Conservation (phyloP, 805 yeast genomes). For the Zygotorulaspora danielsina region DNA sequence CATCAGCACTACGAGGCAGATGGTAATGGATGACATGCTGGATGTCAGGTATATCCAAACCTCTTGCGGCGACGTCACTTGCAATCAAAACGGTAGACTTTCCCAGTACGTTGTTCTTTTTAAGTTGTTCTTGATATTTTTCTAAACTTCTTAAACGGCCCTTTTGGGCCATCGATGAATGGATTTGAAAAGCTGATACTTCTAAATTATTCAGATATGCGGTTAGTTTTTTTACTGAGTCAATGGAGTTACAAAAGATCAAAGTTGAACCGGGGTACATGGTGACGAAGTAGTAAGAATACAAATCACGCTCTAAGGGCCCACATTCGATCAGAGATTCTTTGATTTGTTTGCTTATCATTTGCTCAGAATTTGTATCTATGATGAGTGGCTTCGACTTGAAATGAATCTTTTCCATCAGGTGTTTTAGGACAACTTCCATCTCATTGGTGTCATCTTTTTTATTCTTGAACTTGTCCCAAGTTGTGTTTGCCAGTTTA, state of each 20-base stretch:
- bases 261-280: slow-evolving; percentile 86
- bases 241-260: slow-evolving; percentile 93
- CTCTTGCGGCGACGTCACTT: slow-evolving; percentile 98
- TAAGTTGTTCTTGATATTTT: slow-evolving; percentile 57
- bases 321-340: slow-evolving; percentile 93
- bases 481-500: slow-evolving; percentile 51
- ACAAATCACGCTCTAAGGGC: slow-evolving; percentile 82
- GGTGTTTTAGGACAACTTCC: slow-evolving; percentile 59
- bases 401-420: slow-evolving; percentile 69
- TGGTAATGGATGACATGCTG: slow-evolving; percentile 96
- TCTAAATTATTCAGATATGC: slow-evolving; percentile 68
- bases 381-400: slow-evolving; percentile 64
- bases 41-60: slow-evolving; percentile 85
- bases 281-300: slow-evolving; percentile 78
- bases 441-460: slow-evolving; percentile 35
- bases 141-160: slow-evolving; percentile 85
- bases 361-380: slow-evolving; percentile 83
- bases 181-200: slow-evolving; percentile 69
- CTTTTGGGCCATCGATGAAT: slow-evolving; percentile 92
- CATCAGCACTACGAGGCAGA: slow-evolving; percentile 89
- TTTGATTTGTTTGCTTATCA: slow-evolving; percentile 66
- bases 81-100: slow-evolving; percentile 72
- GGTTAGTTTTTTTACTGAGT: slow-evolving; percentile 80
- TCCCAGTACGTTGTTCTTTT: slow-evolving; percentile 38
- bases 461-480: slow-evolving; percentile 27